Evolutionary conservation across 1,284 basidiomycete species (phyloP), one percentile per base, ranked within the genome.

Genomic region (Pulveroboletus sp.): DNA sequence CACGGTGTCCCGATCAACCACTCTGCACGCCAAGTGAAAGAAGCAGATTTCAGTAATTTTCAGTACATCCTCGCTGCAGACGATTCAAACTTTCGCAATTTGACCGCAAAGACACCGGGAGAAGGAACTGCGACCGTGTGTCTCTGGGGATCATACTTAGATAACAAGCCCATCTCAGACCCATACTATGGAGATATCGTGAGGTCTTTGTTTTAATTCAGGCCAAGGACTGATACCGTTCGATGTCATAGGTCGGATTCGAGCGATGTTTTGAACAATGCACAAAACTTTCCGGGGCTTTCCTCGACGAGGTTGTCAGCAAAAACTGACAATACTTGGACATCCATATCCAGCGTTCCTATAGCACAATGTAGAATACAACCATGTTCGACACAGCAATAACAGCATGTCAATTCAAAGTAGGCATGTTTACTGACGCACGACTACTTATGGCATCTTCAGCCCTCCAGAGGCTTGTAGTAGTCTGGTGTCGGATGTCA

Each of bases 351-450:
- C 21, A 37, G 10, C 26, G 36, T 49, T 56, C 24, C 33, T 32
- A 36, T 47, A 47, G 40, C 12, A 47, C n/a, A 61, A 40, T 50
- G 40, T 56, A 58, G 29, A 60, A 48, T 61, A n/a, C 42, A 66
- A 46, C 29, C 33, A 29, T 40, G 17, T 40, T 36, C 33, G 16
- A 45, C 29, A 46, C 49, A 29, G 33, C 9, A 2, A 33, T 29
- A 50, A 26, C 36, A 42, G n/a, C n/a, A 42, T 36, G 41, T 65
- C 57, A 68, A 29, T 61, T 61, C 63, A 68, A 42, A 21, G 89
- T 92, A 33, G 91, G 91, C 91, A 94, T 93, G 59, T 87, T 80
- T 26, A 91, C 89, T 13, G 89, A 82, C 19, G 91, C 91, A 60
- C 84, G 83, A 65, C 78, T 88, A 51, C 83, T 83, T 53, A 90